phyloP scores from a whole-genome alignment of 2,329 filamentous ascomycete species.

The Aureobasidium sp. region DNA sequence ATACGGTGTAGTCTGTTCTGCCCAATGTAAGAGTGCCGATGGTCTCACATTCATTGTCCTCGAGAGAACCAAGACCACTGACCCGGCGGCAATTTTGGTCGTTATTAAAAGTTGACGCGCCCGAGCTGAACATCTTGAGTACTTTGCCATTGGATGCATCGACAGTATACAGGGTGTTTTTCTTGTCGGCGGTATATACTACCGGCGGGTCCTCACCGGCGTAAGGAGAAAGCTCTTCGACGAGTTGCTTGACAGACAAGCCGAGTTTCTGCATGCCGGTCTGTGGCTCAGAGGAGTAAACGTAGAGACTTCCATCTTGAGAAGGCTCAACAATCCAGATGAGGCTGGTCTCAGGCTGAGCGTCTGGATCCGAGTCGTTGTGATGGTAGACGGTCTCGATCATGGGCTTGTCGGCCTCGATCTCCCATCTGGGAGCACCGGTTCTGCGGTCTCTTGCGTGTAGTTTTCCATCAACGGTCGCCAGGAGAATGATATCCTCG shows the following conservation, averaged over 20 bases:
- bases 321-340: slow-evolving; percentile 94
- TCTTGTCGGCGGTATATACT: slow-evolving; percentile 86
- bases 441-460: slow-evolving; percentile 85
- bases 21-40: slow-evolving; percentile 75
- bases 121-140: slow-evolving; percentile 73
- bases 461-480: slow-evolving; percentile 97
- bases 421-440: slow-evolving; percentile 75
- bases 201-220: slow-evolving; percentile 66
- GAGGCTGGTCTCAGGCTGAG: slow-evolving; percentile 62
- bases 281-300: slow-evolving; percentile 64
- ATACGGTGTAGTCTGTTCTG: slow-evolving; percentile 81
- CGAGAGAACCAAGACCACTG: slow-evolving; percentile 48
- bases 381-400: slow-evolving; percentile 81
- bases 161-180: slow-evolving; percentile 79
- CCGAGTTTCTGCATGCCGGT: slow-evolving; percentile 56
- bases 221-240: slow-evolving; percentile 75
- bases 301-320: slow-evolving; percentile 76
- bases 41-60: slow-evolving; percentile 65
- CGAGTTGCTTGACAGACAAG: slow-evolving; percentile 74
- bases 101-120: slow-evolving; percentile 56
- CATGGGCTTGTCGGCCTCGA: slow-evolving; percentile 78
- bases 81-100: slow-evolving; percentile 68
- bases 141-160: slow-evolving; percentile 79
- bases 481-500: slow-evolving; percentile 99
- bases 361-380: slow-evolving; percentile 53